A percentile compares a stretch with the other conserved stretches of the same genome.
phyloP scores from a whole-genome alignment of 345 rosid species.

The Clarkia xantiana region DNA sequence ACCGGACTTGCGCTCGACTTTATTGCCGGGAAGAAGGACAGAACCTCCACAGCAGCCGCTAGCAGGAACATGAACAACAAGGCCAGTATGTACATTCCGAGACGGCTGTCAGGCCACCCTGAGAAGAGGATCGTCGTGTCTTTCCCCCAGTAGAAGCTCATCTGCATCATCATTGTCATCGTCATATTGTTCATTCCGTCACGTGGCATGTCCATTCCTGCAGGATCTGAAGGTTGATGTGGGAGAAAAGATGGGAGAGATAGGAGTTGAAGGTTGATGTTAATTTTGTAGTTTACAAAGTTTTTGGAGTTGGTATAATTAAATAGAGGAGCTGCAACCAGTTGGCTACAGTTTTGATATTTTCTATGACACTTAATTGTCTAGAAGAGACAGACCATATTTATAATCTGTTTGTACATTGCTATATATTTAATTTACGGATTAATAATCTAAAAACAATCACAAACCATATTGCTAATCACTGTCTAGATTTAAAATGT shows the following conservation, averaged over 20 bases:
- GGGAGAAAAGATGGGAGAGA: not conserved
- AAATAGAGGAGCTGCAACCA: too few species aligned
- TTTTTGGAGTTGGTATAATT: too few species aligned
- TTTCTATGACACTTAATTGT: too few species aligned
- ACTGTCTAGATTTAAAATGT: too few species aligned
- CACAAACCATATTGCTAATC: too few species aligned
- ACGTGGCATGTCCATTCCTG: not conserved
- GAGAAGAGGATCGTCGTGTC: slow-evolving; percentile 24
- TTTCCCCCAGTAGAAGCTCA: slow-evolving; percentile 31
- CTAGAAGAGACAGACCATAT: too few species aligned
- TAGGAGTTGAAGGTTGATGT: too few species aligned
- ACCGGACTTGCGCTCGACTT: slow-evolving; percentile 1
- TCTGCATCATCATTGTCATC: slow-evolving; percentile 17
- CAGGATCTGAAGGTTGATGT: not conserved
- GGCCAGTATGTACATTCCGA: slow-evolving; percentile 24
- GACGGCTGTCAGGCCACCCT: slow-evolving; percentile 23
- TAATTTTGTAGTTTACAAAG: too few species aligned
- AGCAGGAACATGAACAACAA: slow-evolving; percentile 17
- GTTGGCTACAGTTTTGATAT: too few species aligned
- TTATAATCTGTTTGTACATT: too few species aligned
- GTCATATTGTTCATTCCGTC: not conserved
- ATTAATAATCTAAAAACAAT: too few species aligned
- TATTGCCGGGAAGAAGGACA: slow-evolving; percentile 6
- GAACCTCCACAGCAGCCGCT: slow-evolving; percentile 15
- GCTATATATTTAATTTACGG: too few species aligned